Conservation (phyloP, 139 green algal species). For the Yamagishiella unicocca region DNA sequence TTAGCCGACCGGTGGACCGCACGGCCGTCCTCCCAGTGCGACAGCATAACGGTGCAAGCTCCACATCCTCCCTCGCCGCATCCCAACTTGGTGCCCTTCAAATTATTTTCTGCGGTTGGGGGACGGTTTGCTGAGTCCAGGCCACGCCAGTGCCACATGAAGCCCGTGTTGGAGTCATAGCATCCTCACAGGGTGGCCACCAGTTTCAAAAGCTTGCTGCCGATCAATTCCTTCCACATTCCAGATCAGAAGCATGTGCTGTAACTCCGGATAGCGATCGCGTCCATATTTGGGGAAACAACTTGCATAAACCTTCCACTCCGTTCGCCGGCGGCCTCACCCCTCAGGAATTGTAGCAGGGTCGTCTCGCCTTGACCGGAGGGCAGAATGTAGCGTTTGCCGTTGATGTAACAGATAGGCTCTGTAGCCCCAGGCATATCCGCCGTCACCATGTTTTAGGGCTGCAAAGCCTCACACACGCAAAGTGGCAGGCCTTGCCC, state of each 20-base stretch:
- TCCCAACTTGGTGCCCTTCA: slow-evolving; percentile 95
- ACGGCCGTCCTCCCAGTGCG: slow-evolving; percentile 65
- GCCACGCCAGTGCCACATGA: too few relatives aligned
- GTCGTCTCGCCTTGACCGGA: slow-evolving; percentile 80
- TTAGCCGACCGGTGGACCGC: slow-evolving; percentile 91
- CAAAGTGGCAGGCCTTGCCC: not conserved
- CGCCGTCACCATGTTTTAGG: not conserved
- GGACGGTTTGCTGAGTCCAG: too few relatives aligned
- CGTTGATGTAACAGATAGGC: slow-evolving; percentile 87
- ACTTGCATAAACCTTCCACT: too few relatives aligned
- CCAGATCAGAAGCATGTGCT: too few relatives aligned
- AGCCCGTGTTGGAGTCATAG: too few relatives aligned
- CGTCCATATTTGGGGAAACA: too few relatives aligned
- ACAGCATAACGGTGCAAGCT: slow-evolving; percentile 97
- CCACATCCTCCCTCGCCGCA: slow-evolving; percentile 97
- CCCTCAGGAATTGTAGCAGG: slow-evolving; percentile 88
- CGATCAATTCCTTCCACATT: too few relatives aligned
- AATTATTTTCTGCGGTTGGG: slow-evolving; percentile 78
- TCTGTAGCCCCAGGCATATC: not conserved
- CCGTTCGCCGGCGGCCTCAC: slow-evolving; percentile 58
- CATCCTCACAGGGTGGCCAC: too few relatives aligned
- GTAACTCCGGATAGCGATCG: too few relatives aligned
- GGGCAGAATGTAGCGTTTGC: slow-evolving; percentile 81
- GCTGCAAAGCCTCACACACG: too few relatives aligned
- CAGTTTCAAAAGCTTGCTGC: too few relatives aligned